phyloP scores from a whole-genome alignment of 1,284 basidiomycete species.

The Cronartium quercuum region DNA sequence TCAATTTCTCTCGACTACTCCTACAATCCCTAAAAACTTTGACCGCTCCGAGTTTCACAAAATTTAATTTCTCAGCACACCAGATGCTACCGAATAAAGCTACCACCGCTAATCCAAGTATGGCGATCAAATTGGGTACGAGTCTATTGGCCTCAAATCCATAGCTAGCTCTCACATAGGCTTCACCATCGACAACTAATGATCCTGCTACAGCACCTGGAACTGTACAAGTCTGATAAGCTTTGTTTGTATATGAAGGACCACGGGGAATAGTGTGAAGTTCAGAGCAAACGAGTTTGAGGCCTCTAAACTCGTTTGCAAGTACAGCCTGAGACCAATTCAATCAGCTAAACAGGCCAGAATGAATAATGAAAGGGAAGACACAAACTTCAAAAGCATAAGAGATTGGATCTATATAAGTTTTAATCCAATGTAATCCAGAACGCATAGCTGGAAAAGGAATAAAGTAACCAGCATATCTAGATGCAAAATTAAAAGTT shows the following conservation, averaged over 20 bases:
- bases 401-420: conserved; percentile 44
- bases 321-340: conserved; percentile 4
- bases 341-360: background rate
- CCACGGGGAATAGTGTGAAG: conserved; percentile 44
- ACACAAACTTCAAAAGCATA: conserved; percentile 44
- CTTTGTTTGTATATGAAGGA: conserved; percentile 14
- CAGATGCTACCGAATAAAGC: conserved; percentile 11
- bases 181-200: conserved; percentile 28
- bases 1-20: conserved; percentile 2
- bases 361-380: background rate
- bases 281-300: conserved; percentile 42
- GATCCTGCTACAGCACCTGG: conserved; percentile 16
- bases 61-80: conserved; percentile 6
- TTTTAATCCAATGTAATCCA: conserved; percentile 45
- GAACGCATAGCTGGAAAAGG: conserved; percentile 44
- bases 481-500: conserved; percentile 13
- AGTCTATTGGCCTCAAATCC: conserved; percentile 21
- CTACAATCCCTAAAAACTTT: conserved; percentile 22
- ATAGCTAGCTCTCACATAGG: conserved; percentile 14
- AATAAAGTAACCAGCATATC: conserved; percentile 46
- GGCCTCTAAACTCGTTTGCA: conserved; percentile 41
- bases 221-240: conserved; percentile 40
- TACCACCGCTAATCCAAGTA: background rate
- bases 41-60: conserved; percentile 20
- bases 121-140: conserved; percentile 16